A percentile compares a stretch with the other conserved stretches of the same genome.
These are phyloP conservation scores for Fusarium aywerte DNA, from an alignment of 2,329 filamentous ascomycete species.

Conservation along the genomic window DNA sequence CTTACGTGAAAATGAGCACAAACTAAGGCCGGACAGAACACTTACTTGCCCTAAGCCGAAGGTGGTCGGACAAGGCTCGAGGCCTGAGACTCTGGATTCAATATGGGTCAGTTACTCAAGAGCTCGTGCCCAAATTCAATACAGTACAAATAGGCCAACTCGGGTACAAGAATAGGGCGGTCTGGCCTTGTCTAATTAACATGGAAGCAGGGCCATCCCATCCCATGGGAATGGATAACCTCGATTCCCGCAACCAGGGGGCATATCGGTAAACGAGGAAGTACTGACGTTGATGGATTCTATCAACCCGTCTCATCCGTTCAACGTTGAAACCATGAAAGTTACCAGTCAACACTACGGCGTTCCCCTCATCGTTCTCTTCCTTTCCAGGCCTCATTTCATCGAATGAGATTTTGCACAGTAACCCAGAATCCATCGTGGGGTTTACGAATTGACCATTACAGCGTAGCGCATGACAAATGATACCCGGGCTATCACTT, in stretches of 20 bases:
- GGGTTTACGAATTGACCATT: slow-evolving; percentile 26
- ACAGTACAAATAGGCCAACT: slow-evolving; percentile 10
- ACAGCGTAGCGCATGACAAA: slow-evolving; percentile 6
- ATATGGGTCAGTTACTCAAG: background rate
- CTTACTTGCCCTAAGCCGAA: slow-evolving; percentile 20
- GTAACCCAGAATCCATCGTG: slow-evolving; percentile 30
- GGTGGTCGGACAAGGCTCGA: slow-evolving; percentile 10
- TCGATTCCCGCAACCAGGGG: slow-evolving; percentile 28
- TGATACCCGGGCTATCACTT: slow-evolving; percentile 16
- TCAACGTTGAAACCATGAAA: slow-evolving; percentile 3
- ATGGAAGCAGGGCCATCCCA: slow-evolving; percentile 14
- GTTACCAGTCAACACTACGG: background rate
- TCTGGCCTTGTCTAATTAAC: slow-evolving; percentile 13
- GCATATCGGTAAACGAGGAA: slow-evolving; percentile 2
- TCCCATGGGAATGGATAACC: slow-evolving; percentile 33
- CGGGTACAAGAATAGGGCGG: slow-evolving; percentile 30
- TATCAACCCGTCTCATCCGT: slow-evolving; percentile 18
- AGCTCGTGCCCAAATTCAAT: background rate
- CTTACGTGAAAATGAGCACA: slow-evolving; percentile 19
- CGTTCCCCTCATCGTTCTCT: background rate
- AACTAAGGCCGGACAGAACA: slow-evolving; percentile 15
- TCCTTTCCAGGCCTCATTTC: background rate
- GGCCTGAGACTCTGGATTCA: background rate
- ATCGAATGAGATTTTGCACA: background rate
- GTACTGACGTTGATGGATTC: background rate